Percentiles rank a stretch among this genome's conserved stretches.
These are phyloP conservation scores for Nepenthes alata DNA, from an alignment of 179 eudicot genomes.

Conservation along the genomic window DNA sequence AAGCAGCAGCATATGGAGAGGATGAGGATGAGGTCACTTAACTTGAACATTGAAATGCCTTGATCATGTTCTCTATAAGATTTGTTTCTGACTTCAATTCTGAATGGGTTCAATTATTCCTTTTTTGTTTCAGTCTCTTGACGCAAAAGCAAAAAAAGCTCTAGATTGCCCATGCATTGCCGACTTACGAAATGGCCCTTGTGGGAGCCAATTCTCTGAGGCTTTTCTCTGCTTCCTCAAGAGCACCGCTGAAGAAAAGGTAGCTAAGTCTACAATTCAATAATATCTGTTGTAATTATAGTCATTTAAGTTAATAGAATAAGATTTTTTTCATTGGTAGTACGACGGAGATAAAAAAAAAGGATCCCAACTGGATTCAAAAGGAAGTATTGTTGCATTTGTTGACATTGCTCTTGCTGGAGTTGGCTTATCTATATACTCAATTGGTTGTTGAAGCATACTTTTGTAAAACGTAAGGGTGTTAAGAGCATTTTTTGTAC, in stretches of 20 bases:
- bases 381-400: too few relatives aligned
- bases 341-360: too few relatives aligned
- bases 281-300: too few relatives aligned
- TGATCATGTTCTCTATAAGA: neutral
- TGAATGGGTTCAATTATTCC: neutral
- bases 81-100: neutral
- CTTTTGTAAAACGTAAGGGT: too few relatives aligned
- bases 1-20: constrained; percentile 71
- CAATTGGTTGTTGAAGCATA: too few relatives aligned
- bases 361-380: too few relatives aligned
- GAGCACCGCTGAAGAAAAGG: constrained; percentile 90
- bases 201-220: constrained; percentile 79
- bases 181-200: constrained; percentile 60
- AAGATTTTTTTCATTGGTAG: too few relatives aligned
- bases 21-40: constrained; percentile 39
- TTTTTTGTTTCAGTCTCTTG: constrained; percentile 43
- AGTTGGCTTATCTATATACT: neutral
- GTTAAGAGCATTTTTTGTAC: neutral
- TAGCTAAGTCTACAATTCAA: neutral
- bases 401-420: neutral
- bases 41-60: constrained; percentile 4
- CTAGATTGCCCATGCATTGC: constrained; percentile 88
- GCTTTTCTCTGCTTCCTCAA: constrained; percentile 85
- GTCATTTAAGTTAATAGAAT: too few relatives aligned
- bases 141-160: constrained; percentile 70